Base-by-base conservation (phyloP, 768 basidiomycete species). In the Xanthoconium purpureum region DNA sequence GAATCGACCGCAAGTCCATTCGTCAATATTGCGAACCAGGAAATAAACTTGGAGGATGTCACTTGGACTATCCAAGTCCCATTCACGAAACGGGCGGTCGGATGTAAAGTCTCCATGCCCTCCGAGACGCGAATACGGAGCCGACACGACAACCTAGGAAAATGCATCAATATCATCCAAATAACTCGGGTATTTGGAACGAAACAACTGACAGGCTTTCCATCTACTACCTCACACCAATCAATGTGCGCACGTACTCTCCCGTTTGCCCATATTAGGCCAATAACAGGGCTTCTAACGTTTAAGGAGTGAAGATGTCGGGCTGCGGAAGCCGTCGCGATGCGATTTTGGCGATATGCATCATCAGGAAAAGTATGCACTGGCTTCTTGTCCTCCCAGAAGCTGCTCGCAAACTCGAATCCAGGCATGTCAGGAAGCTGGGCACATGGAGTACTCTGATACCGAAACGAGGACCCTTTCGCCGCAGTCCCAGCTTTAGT, bases 341-440 rank as follows among this genome's bases (percentile, higher is more conserved):
- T 82, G 29, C 83, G 71, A 62, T 84, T 84, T 65, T 84, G 83
- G 24, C 83, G 69, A 62, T 82, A 82, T 1, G 83, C 83, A 54
- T 79, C 77, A 44, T 79, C 80, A 3, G 80, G 73, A 58, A 80
- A 64, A 6, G 71, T 62, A 44, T 82, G 78, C 12, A 75, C 69
- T 0, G 80, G 78, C 53, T 83, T 84, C 73, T 84, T 84, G 68
- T 84, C 82, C 61, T 84, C 81, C 79, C 79, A 83, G 48, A 84
- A 68, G 53, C 77, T 77, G 60, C 83, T 80, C 14, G 71, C 73
- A 55, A 84, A 81, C 66, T 83, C 81, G 60, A 83, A 82, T 11
- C 75, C 73, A 2, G 76, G 72, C 47, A 66, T 71, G 33, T 78
- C 77, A 0, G 82, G 79, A 12, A 80, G 74, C 47, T 75, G 75